These are phyloP conservation scores for Lycium barbarum DNA, from an alignment of 257 asterid genomes.

Conservation along the genomic window DNA sequence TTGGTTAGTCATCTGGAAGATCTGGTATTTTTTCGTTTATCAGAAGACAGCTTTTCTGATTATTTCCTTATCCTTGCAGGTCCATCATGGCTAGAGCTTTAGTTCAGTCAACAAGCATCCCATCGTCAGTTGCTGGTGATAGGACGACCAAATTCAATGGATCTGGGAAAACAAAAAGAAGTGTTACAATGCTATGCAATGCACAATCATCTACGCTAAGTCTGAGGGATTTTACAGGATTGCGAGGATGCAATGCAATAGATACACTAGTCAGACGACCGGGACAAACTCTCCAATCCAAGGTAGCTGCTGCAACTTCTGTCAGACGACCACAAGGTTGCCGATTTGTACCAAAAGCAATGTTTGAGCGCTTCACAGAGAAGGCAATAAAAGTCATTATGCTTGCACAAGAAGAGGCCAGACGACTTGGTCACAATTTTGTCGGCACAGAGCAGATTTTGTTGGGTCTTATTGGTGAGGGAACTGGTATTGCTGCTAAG, in stretches of 20 bases:
- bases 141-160: constrained; percentile 57
- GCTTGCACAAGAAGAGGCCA: constrained; percentile 99
- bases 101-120: constrained; percentile 67
- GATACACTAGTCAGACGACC: constrained; percentile 56
- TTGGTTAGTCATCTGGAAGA: constrained; percentile 5
- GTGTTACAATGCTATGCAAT: constrained; percentile 60
- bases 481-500: constrained; percentile 99
- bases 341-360: constrained; percentile 72
- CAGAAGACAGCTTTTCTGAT: background rate
- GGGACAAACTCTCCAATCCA: constrained; percentile 66
- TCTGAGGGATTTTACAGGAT: constrained; percentile 65
- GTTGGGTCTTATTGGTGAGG: constrained; percentile 96
- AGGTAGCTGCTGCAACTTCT: constrained; percentile 58
- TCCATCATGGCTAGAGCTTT: constrained; percentile 75
- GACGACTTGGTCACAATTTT: constrained; percentile 94
- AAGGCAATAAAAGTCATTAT: constrained; percentile 95
- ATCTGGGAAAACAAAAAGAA: constrained; percentile 52
- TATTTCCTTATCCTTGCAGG: constrained; percentile 42
- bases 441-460: constrained; percentile 98
- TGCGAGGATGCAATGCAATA: constrained; percentile 75
- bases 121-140: constrained; percentile 61
- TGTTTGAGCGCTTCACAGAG: constrained; percentile 99
- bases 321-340: constrained; percentile 54
- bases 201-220: constrained; percentile 46
- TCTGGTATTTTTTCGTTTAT: background rate